Conservation (phyloP, 2,329 filamentous ascomycete genomes). For the Penicillium sp. region DNA sequence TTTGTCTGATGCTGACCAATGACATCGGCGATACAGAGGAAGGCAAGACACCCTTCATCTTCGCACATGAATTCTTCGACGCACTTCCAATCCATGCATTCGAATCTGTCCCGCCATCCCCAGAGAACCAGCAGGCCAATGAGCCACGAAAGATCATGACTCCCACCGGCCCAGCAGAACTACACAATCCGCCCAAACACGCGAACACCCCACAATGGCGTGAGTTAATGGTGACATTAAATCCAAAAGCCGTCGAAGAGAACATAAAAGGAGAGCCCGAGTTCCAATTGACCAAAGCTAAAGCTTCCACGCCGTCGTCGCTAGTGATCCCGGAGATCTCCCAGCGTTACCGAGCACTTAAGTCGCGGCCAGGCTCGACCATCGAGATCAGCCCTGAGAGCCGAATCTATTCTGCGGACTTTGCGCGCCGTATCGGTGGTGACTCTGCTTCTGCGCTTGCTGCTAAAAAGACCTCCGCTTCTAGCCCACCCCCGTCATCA, state of each 20-base stretch:
- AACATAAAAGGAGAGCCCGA: slow-evolving; percentile 62
- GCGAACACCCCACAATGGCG: slow-evolving; percentile 67
- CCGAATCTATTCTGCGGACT: slow-evolving; percentile 73
- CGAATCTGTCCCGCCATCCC: slow-evolving; percentile 64
- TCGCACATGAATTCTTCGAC: slow-evolving; percentile 98
- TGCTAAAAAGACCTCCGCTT: slow-evolving; percentile 23
- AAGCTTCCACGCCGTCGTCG: slow-evolving; percentile 74
- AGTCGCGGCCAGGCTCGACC: slow-evolving; percentile 64
- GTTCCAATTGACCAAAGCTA: slow-evolving; percentile 81
- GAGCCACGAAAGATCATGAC: slow-evolving; percentile 50
- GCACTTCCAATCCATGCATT: slow-evolving; percentile 95
- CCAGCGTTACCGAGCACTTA: slow-evolving; percentile 73
- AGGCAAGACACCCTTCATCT: slow-evolving; percentile 80
- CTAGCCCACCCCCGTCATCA: slow-evolving; percentile 32
- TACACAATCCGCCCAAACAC: slow-evolving; percentile 43
- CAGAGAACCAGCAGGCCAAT: slow-evolving; percentile 36
- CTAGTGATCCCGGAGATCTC: slow-evolving; percentile 82
- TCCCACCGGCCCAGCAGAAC: slow-evolving; percentile 49
- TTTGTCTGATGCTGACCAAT: background rate
- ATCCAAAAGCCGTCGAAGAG: slow-evolving; percentile 57
- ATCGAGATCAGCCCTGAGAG: slow-evolving; percentile 92
- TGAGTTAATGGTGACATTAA: slow-evolving; percentile 74
- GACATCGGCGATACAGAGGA: slow-evolving; percentile 47
- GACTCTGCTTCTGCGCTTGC: slow-evolving; percentile 33
- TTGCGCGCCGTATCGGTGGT: slow-evolving; percentile 82